A percentile compares a stretch with the other conserved stretches of the same genome.
Conservation (phyloP, 345 rosid species). For the Syzygium aromaticum region DNA sequence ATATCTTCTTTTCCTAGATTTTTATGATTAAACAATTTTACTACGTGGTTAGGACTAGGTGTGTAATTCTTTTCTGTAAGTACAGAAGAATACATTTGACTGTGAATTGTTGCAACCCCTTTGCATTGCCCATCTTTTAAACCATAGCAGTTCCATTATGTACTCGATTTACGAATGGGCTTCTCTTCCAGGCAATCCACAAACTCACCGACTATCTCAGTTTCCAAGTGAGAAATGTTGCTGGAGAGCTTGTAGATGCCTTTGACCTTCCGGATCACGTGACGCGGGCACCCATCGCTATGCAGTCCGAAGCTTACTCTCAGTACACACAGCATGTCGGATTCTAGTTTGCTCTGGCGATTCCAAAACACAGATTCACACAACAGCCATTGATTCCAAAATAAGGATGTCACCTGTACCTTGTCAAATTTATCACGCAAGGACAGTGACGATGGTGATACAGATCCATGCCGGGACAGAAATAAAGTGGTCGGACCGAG, state of each 20-base stretch:
- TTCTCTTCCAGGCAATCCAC: constrained; percentile 65
- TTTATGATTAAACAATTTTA: background rate
- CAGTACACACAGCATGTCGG: constrained; percentile 84
- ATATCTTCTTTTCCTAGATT: background rate
- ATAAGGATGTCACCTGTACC: background rate
- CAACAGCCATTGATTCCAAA: background rate
- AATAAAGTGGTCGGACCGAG: background rate
- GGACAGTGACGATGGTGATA: background rate
- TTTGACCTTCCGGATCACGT: constrained; percentile 75
- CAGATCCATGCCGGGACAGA: background rate
- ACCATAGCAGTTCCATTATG: background rate
- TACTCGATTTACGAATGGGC: background rate
- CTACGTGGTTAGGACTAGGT: background rate
- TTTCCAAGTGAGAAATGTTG: constrained; percentile 81
- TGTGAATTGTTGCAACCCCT: background rate
- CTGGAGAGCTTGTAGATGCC: constrained; percentile 74
- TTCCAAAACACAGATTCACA: background rate
- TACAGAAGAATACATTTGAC: background rate
- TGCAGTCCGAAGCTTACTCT: constrained; percentile 85
- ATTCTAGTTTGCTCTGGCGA: constrained; percentile 23
- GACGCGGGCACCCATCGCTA: constrained; percentile 93
- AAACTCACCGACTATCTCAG: constrained; percentile 75
- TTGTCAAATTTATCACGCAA: background rate
- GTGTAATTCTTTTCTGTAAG: background rate
- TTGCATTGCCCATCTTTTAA: background rate